A percentile compares a stretch with the other conserved stretches of the same genome.
These are phyloP conservation scores for Aureobasidium pullulans DNA, from an alignment of 2,329 filamentous ascomycete species.

Conservation along the genomic window DNA sequence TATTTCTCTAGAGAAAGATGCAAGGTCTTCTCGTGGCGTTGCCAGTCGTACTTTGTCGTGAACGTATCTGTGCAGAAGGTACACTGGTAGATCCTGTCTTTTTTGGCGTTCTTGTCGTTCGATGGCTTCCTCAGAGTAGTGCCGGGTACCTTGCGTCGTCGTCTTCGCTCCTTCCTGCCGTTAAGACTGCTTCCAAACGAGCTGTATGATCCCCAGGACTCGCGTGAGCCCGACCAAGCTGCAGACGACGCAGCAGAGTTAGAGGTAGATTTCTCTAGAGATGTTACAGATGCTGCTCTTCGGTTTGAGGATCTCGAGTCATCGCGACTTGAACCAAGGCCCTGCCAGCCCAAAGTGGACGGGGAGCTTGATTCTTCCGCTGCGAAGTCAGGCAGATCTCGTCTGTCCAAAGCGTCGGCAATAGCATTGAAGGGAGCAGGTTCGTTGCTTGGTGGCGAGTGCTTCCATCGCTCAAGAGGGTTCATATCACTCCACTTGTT, in stretches of 20 bases:
- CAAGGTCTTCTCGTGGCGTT: conserved; percentile 58
- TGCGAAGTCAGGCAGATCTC: conserved; percentile 22
- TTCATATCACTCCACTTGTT: conserved; percentile 23
- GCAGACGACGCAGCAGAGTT: conserved; percentile 43
- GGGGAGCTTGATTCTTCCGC: conserved; percentile 20
- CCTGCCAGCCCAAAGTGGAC: conserved; percentile 31
- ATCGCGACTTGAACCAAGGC: conserved; percentile 43
- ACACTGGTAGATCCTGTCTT: conserved; percentile 47
- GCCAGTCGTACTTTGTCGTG: conserved; percentile 53
- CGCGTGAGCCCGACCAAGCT: conserved; percentile 49
- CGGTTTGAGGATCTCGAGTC: conserved; percentile 45
- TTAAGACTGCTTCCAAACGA: conserved; percentile 40
- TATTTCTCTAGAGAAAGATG: conserved; percentile 59
- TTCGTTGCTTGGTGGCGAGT: too few species aligned
- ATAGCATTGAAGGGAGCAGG: conserved; percentile 58
- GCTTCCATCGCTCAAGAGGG: conserved; percentile 48
- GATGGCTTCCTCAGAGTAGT: conserved; percentile 24
- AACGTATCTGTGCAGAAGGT: conserved; percentile 53
- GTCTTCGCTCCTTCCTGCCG: conserved; percentile 51
- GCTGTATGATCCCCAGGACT: conserved; percentile 50
- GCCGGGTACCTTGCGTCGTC: conserved; percentile 34
- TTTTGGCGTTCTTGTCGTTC: conserved; percentile 28
- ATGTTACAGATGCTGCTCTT: conserved; percentile 46
- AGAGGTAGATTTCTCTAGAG: conserved; percentile 41
- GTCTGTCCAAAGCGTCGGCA: conserved; percentile 48